A percentile compares a stretch with the other conserved stretches of the same genome.
Evolutionary conservation across 495 filamentous ascomycete genomes (phyloP).

Genomic region (Hypoxylon lienhwacheense): DNA sequence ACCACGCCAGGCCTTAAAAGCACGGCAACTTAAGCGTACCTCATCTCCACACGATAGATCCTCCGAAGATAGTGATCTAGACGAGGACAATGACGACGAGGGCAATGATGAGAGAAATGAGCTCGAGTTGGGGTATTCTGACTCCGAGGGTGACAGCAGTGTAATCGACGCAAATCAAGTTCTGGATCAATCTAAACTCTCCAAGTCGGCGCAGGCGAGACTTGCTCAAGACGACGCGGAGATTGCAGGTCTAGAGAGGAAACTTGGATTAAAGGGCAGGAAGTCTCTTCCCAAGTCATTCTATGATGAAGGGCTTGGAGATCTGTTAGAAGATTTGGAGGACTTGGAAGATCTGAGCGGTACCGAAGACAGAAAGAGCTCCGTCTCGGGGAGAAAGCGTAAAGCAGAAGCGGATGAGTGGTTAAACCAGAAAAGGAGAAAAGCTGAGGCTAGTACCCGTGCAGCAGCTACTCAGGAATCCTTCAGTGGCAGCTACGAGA

Average conservation of each 20-base stretch:
- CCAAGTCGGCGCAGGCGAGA: constrained; percentile 63
- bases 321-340: constrained; percentile 70
- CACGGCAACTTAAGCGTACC: background rate
- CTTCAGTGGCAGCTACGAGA: constrained; percentile 39
- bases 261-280: constrained; percentile 79
- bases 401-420: constrained; percentile 64
- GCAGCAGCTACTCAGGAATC: constrained; percentile 13
- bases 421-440: constrained; percentile 51
- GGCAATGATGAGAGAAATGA: constrained; percentile 31
- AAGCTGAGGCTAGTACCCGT: constrained; percentile 40
- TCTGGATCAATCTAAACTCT: constrained; percentile 44
- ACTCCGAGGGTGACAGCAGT: constrained; percentile 35
- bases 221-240: constrained; percentile 79
- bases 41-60: background rate
- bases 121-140: constrained; percentile 30
- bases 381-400: constrained; percentile 59
- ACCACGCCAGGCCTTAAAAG: constrained; percentile 5
- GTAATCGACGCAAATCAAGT: constrained; percentile 33
- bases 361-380: too few relatives aligned
- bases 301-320: constrained; percentile 82
- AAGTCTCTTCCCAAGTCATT: constrained; percentile 74
- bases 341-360: constrained; percentile 57
- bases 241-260: constrained; percentile 86
- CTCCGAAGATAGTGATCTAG: constrained; percentile 26
- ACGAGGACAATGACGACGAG: constrained; percentile 28